Evolutionary conservation across 2,329 filamentous ascomycete genomes (phyloP), one percentile per base, ranked within the genome.

Genomic region (Emergomyces africanus): DNA sequence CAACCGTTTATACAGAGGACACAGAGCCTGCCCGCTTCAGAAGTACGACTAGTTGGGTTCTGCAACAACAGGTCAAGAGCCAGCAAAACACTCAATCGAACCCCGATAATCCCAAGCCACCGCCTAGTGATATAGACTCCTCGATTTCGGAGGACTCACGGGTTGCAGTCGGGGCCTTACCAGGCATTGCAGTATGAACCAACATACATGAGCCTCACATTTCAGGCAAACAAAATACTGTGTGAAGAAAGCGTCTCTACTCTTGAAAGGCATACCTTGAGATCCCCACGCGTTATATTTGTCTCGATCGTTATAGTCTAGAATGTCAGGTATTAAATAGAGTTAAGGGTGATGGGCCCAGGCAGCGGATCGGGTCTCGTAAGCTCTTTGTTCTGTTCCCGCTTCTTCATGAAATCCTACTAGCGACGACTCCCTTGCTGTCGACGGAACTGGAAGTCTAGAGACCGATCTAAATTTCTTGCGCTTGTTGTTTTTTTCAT

Each of bases 21-120:
- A 63, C 58, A 25, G 61, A 62, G 46, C 54, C 58, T 8, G 57
- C 54, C 5, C 62, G 59, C 1, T 63, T 63, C 48, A 50, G 60
- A 42, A 63, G 46, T 41, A 63, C 59, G 1, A 59, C 62, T 8
- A 63, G 62, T 46, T 63, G 62, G 62, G 60, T 63, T 6, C 12
- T 61, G 37, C 59, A 63, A 44, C 61, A 63, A 41, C 60, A 63
- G 48, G 23, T 15, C 54, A 35, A 60, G 57, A 42, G 50, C 48
- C 44, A 56, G 39, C 57, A 54, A 28, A 33, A 41, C 18, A 28
- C 54, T 23, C 54, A 55, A 10, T 33, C 39, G 39, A 50, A 48
- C 46, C 55, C 55, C 2, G 9, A 25, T 28, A 48, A 23, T 12
- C 55, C 42, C 18, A 57, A 57, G 28, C 42, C 12, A 39, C 55